phyloP scores from a whole-genome alignment of 2,329 filamentous ascomycete genomes.

The Akanthomyces uredinophilus region DNA sequence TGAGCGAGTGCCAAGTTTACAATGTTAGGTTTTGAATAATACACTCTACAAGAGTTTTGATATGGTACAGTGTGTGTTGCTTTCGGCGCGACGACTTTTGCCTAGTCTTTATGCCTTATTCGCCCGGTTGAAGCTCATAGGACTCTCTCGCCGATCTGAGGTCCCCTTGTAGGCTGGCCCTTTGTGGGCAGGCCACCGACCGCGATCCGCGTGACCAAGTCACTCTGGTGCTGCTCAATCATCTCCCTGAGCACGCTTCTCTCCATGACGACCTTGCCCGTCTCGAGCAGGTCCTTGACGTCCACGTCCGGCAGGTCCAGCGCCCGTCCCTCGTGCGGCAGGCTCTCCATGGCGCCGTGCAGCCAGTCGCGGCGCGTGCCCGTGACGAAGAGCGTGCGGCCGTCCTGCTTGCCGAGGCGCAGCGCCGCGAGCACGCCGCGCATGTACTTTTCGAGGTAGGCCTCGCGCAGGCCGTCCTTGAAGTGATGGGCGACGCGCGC shows the following conservation, averaged over 20 bases:
- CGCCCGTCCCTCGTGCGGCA: constrained; percentile 63
- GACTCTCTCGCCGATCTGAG: constrained; percentile 35
- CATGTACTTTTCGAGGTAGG: constrained; percentile 59
- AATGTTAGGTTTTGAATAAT: constrained; percentile 8
- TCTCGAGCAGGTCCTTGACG: constrained; percentile 89
- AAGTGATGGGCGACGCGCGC: constrained; percentile 37
- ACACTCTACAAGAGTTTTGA: constrained; percentile 9
- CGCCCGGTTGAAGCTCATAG: constrained; percentile 15
- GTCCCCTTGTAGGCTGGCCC: constrained; percentile 31
- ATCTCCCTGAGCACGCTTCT: constrained; percentile 71
- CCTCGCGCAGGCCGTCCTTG: constrained; percentile 44
- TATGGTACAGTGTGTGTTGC: constrained; percentile 8
- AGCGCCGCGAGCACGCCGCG: constrained; percentile 65
- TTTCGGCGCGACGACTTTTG: background rate
- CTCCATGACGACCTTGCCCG: constrained; percentile 82
- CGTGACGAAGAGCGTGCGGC: constrained; percentile 73
- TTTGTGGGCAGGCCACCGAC: constrained; percentile 35
- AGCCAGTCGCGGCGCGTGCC: constrained; percentile 55
- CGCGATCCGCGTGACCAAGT: constrained; percentile 48
- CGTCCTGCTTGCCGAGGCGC: constrained; percentile 60
- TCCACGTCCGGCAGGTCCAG: constrained; percentile 75
- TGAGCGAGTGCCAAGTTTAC: background rate
- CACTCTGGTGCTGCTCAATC: constrained; percentile 66
- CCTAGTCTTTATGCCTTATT: background rate
- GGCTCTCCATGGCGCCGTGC: constrained; percentile 58